Evolutionary conservation across 805 yeast species (phyloP).

Genomic region (Tetrapisispora pingtungensis): DNA sequence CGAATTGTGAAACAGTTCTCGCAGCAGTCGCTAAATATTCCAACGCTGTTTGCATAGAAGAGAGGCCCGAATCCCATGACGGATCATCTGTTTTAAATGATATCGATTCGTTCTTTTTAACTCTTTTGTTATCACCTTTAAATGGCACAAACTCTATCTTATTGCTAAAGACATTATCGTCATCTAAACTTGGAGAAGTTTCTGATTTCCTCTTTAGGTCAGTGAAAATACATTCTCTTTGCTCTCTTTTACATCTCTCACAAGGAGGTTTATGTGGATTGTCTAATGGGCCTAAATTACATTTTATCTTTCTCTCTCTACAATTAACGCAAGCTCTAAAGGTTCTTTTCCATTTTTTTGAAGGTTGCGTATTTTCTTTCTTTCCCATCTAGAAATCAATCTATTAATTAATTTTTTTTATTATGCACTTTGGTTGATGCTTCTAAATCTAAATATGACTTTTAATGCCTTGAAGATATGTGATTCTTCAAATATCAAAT

Average conservation of each 20-base stretch:
- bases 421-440: no score
- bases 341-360: slow-evolving; percentile 42
- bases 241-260: slow-evolving; percentile 71
- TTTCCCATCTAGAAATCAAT: no score
- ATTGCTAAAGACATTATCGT: not conserved
- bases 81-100: no score
- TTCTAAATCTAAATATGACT: no score
- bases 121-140: not conserved
- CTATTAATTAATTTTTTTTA: no score
- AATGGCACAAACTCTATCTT: not conserved
- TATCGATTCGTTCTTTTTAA: not conserved
- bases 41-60: slow-evolving; percentile 48
- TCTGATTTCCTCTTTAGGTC: not conserved
- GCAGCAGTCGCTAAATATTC: slow-evolving; percentile 72
- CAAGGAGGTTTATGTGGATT: slow-evolving; percentile 76
- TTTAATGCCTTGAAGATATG: no score
- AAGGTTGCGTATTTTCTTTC: no score
- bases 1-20: slow-evolving; percentile 29
- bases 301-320: slow-evolving; percentile 70
- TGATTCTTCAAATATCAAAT: no score
- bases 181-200: not conserved
- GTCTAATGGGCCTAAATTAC: slow-evolving; percentile 73
- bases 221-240: slow-evolving; percentile 62
- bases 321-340: slow-evolving; percentile 84
- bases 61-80: slow-evolving; percentile 20